Conservation (phyloP, 257 asterid genomes). For the Catharanthus roseus region DNA sequence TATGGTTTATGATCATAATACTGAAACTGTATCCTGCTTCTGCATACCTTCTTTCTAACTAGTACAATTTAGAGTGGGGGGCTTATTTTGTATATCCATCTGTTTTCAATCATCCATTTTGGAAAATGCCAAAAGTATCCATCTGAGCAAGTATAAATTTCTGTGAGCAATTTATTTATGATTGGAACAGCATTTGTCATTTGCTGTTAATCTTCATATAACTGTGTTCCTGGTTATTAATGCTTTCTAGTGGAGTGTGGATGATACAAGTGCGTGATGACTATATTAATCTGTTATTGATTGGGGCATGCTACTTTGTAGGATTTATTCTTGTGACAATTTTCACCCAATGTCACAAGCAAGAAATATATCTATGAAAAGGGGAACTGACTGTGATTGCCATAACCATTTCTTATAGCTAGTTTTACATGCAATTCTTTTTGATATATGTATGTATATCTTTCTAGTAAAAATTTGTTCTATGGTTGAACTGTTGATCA, state of each 20-base stretch:
- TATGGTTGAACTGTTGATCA: not conserved
- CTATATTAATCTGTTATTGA: not conserved
- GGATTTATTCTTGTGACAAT: not conserved
- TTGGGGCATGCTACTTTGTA: not conserved
- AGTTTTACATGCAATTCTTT: not conserved
- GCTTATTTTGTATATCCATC: not conserved
- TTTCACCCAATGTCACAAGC: not conserved
- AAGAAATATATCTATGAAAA: not conserved
- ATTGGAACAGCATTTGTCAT: not conserved
- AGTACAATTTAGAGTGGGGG: no score
- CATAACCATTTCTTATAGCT: not conserved
- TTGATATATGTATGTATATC: not conserved
- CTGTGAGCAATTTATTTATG: not conserved
- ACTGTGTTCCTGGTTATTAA: no score
- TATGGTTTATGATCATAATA: not conserved
- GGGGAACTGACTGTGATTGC: not conserved
- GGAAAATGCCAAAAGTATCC: not conserved
- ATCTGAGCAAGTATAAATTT: not conserved
- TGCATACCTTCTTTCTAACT: no score
- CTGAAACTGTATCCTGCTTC: no score
- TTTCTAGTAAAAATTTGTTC: not conserved
- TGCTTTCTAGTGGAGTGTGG: not conserved
- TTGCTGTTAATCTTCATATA: slow-evolving; percentile 1
- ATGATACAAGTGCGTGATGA: not conserved
- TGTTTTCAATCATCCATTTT: not conserved